These are phyloP conservation scores for Pseudoneurospora amorphoporcata DNA, from an alignment of 495 filamentous ascomycete genomes.

Conservation along the genomic window DNA sequence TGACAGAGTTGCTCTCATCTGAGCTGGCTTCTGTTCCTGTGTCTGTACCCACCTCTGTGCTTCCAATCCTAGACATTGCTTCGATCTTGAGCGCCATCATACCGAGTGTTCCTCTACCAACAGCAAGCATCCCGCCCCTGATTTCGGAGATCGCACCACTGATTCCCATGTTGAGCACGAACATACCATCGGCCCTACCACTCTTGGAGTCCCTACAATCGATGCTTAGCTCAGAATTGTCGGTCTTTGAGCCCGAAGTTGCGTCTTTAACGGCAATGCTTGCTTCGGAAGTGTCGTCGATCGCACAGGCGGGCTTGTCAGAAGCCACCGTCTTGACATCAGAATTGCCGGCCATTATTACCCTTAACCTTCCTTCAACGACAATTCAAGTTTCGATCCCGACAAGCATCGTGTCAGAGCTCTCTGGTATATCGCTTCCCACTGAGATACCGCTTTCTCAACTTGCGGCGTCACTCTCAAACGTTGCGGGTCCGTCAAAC, in stretches of 20 bases:
- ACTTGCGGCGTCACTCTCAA: conserved; percentile 4
- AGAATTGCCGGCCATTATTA: conserved; percentile 6
- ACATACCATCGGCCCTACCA: conserved; percentile 1
- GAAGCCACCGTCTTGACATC: not conserved
- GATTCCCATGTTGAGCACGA: not conserved
- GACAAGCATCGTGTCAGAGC: conserved; percentile 1
- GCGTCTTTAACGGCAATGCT: conserved; percentile 1
- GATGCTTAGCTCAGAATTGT: conserved; percentile 4
- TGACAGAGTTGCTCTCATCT: not conserved
- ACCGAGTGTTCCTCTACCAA: not conserved
- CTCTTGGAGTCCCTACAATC: conserved; percentile 3
- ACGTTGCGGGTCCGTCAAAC: conserved; percentile 3
- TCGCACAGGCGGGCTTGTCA: not conserved
- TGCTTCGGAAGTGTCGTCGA: conserved; percentile 1
- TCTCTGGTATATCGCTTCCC: conserved; percentile 3
- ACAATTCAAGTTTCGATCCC: conserved; percentile 6
- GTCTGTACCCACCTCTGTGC: not conserved
- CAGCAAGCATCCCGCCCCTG: not conserved
- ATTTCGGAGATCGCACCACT: not conserved
- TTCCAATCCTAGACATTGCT: not conserved
- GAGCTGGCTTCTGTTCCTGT: not conserved
- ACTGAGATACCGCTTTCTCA: conserved; percentile 1
- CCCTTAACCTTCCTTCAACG: conserved; percentile 1
- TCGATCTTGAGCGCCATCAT: not conserved
- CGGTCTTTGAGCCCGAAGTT: not conserved